Evolutionary conservation across 129 eudicot genomes (phyloP), one percentile per base, ranked within the genome.

Genomic region (Saposhnikovia divaricata): DNA sequence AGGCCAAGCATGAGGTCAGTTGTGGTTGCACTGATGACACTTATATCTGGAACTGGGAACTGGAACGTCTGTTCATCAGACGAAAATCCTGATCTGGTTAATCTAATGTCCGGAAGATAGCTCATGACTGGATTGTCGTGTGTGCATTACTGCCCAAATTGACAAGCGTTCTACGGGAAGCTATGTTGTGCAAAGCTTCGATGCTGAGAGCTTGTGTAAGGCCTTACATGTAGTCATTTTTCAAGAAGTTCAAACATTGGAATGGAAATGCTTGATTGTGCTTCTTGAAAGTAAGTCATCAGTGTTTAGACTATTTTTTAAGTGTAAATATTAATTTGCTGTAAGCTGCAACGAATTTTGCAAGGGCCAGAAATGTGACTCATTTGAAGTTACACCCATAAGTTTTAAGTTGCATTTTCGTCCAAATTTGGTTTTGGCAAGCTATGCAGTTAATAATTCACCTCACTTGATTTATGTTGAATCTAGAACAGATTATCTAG

Each of bases 1-100:
- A 90, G 98, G 85, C 98, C 98, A 79, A 91, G 92, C 84, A 94
- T 94, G 97, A 88, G 98, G 80, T 90, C 98, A 9, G 88, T 90
- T 65, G 97, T 88, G 48, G 98, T 94, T 76, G 96, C 96, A 25
- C 81, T 91, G n/a, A 88, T 84, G 90, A 86, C 96, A 42, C 84
- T 90, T 4, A 84, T 96, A 71, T 89, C 97, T 3, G 47, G 85
- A 15, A 82, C 92, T 0, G 93, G 87, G 75, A 88, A 88, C 66
- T 91, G 96, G 93, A 87, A 87, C 57, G 77, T 87, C 48, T 85
- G 88, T 40, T 81, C 90, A 10, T 91, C 87, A 70, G 84, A 81
- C 25, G 91, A 87, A 68, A 88, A 91, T 77, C 93, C 83, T 70
- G 93, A 82, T 37, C 81, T 89, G 21, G 89, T 73, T 48, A 88